Percentiles rank a stretch among this genome's conserved stretches.
Evolutionary conservation across 805 yeast species (phyloP).

Genomic region (Lipomyces japonicus): DNA sequence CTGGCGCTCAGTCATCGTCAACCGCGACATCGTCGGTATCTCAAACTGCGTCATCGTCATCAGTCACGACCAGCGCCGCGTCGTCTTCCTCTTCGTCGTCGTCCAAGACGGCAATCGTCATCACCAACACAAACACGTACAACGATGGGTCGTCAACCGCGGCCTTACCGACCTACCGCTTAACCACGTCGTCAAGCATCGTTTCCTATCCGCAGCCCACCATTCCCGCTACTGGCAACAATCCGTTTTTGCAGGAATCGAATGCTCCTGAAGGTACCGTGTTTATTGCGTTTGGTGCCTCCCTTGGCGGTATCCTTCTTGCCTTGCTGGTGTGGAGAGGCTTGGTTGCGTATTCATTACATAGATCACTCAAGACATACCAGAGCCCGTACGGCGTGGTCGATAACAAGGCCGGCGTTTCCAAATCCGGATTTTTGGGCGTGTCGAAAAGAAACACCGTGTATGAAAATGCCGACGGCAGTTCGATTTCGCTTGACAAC

Average conservation of each 20-base stretch:
- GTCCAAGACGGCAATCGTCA: constrained; percentile 1
- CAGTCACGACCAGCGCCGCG: not conserved
- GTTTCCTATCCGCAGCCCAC: constrained; percentile 43
- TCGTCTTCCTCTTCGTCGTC: not conserved
- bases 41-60: not conserved
- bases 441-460: constrained; percentile 1
- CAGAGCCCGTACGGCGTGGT: constrained; percentile 30
- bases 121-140: constrained; percentile 11
- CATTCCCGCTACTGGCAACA: constrained; percentile 56
- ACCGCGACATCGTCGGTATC: not conserved
- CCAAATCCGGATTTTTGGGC: constrained; percentile 6
- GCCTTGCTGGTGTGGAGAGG: constrained; percentile 53
- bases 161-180: constrained; percentile 4
- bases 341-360: constrained; percentile 47
- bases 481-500: constrained; percentile 20
- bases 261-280: constrained; percentile 69
- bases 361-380: constrained; percentile 49
- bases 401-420: constrained; percentile 23
- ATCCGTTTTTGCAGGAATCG: constrained; percentile 60
- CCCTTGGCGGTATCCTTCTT: constrained; percentile 57
- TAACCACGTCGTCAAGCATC: constrained; percentile 8
- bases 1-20: not conserved
- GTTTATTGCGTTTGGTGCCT: constrained; percentile 73
- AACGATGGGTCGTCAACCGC: constrained; percentile 7
- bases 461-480: constrained; percentile 16